Evolutionary conservation across 1,284 basidiomycete species (phyloP).

Genomic region (Cystobasidium sp.): DNA sequence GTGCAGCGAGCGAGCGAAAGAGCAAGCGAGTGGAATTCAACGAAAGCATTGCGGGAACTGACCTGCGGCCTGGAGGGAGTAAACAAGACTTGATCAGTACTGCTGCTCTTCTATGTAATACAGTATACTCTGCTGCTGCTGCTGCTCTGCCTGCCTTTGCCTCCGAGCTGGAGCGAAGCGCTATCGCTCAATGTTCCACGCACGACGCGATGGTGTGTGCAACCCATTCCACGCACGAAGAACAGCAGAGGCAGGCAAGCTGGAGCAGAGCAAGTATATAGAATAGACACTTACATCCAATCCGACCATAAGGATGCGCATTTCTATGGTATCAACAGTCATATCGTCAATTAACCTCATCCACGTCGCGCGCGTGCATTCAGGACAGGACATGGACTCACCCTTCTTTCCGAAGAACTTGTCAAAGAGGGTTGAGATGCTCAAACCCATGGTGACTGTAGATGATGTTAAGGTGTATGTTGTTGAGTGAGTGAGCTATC

Average conservation of each 20-base stretch:
- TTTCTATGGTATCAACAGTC: slow-evolving; percentile 64
- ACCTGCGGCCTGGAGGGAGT: slow-evolving; percentile 15
- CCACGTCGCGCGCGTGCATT: too few relatives aligned
- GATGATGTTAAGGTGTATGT: not conserved
- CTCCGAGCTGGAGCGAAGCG: not conserved
- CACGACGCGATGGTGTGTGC: too few relatives aligned
- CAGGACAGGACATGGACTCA: too few relatives aligned
- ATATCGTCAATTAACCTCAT: not conserved
- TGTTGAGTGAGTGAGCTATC: not conserved
- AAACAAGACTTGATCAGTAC: not conserved
- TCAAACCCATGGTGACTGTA: slow-evolving; percentile 49
- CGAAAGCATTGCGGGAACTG: not conserved
- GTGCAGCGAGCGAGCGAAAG: slow-evolving; percentile 1
- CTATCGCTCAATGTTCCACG: too few relatives aligned
- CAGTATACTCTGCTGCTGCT: not conserved
- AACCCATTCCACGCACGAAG: not conserved
- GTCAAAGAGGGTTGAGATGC: slow-evolving; percentile 49
- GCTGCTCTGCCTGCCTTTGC: not conserved
- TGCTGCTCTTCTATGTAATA: not conserved
- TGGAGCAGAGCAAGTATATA: slow-evolving; percentile 29
- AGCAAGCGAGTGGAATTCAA: not conserved
- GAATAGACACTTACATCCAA: slow-evolving; percentile 69
- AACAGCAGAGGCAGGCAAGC: not conserved
- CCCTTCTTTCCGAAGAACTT: slow-evolving; percentile 86
- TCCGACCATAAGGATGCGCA: slow-evolving; percentile 86